phyloP scores from a whole-genome alignment of 208 protist species.

The Acanthamoeba sp. region DNA sequence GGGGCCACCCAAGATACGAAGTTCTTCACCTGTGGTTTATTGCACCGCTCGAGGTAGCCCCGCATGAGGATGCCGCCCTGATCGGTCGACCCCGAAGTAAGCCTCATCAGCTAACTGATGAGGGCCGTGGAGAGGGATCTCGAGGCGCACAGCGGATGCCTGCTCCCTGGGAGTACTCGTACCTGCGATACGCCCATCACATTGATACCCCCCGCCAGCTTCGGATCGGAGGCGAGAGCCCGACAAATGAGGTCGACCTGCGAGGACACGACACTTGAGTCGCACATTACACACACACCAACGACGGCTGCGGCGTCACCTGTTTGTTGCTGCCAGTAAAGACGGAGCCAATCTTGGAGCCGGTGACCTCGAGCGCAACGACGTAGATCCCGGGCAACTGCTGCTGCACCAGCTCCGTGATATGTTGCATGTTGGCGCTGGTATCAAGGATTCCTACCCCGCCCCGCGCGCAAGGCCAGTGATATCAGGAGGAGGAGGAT shows the following conservation, averaged over 20 bases:
- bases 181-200: conserved; percentile 71
- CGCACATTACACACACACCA: not conserved
- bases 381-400: conserved; percentile 55
- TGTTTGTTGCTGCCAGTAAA: conserved; percentile 11
- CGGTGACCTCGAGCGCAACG: conserved; percentile 23
- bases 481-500: no score
- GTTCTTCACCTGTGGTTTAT: conserved; percentile 65
- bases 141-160: no score
- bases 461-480: not conserved
- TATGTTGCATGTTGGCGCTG: conserved; percentile 53
- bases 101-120: not conserved
- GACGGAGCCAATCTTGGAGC: not conserved
- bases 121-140: not conserved
- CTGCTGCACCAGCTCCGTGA: not conserved
- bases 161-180: no score
- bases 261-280: no score
- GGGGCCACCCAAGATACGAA: conserved; percentile 74
- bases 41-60: conserved; percentile 76
- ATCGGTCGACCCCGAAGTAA: no score
- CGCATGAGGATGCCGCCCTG: conserved; percentile 71
- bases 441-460: conserved; percentile 37
- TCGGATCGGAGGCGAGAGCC: not conserved
- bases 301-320: not conserved
- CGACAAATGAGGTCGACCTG: conserved; percentile 22
- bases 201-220: conserved; percentile 65